Base-by-base conservation (phyloP, 495 filamentous ascomycete species). In the Aeminium ludgeri region DNA sequence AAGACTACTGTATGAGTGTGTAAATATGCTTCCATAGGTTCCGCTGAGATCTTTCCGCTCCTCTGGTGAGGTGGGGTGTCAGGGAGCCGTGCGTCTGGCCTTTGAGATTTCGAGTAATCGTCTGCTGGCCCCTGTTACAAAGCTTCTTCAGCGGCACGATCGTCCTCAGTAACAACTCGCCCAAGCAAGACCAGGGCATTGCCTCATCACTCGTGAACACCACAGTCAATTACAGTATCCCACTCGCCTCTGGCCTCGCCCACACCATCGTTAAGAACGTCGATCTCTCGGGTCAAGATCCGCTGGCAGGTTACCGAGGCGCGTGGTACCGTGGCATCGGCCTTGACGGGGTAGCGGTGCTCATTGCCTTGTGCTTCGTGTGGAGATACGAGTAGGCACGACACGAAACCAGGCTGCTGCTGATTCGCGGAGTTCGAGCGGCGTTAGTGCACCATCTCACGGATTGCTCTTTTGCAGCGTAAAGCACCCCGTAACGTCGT, bases 141-240 rank as follows among this genome's bases (percentile, higher is more conserved):
- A 62, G 56, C 1, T 78, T 80, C 43, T 72, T 73, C 0, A 63
- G 67, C n/a, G 62, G 61, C 0, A 74, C 68, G 3, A 57, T 82
- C 2, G 62, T 82, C 15, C 59, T 80, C 10, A 70, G 64, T 36
- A 68, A 77, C 45, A 57, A 64, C 6, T 60, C 80, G 39, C 59
- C 58, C 5, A 64, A 62, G 29, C 63, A 76, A 38, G 68, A 79
- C 49, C 75, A 82, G 53, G 77, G 77, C 6, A 60, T 78, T 8
- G 74, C 70, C 3, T 73, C 71, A 0, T 69, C 63, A n/a, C 54
- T 85, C 17, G 69, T 80, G 11, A 74, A 61, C 32, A 80, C 75
- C 0, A 59, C 74, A 5, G 69, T 80, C 35, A 79, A 81, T 43
- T 82, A 81, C 45, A 67, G 61, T 33, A 77, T 82, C 40, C 70